Percentiles rank a stretch among this genome's conserved stretches.
Conservation (phyloP, 2,329 filamentous ascomycete species). For the Fusarium sublunatum region DNA sequence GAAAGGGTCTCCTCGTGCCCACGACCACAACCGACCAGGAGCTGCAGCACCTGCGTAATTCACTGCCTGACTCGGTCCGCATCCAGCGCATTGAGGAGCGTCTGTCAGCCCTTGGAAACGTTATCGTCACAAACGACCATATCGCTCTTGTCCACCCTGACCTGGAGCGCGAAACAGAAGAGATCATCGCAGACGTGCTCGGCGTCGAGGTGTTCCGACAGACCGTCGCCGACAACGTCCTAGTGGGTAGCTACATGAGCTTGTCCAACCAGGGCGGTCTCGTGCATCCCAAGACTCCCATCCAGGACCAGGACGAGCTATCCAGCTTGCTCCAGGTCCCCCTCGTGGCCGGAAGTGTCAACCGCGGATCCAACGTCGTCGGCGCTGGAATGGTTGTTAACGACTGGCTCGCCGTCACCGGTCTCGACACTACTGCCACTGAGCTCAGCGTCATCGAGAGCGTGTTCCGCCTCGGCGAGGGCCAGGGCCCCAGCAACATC, state of each 20-base stretch:
- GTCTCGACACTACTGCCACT: constrained; percentile 94
- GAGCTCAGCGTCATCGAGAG: constrained; percentile 96
- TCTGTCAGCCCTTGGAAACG: constrained; percentile 93
- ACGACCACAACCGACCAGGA: constrained; percentile 98
- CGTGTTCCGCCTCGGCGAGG: constrained; percentile 94
- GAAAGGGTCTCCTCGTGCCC: constrained; percentile 94
- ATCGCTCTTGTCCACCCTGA: constrained; percentile 97
- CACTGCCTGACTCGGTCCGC: constrained; percentile 88
- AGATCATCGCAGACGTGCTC: constrained; percentile 95
- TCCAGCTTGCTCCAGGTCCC: constrained; percentile 93
- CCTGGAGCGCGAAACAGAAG: constrained; percentile 96
- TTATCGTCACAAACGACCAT: constrained; percentile 96
- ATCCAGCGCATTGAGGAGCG: constrained; percentile 99
- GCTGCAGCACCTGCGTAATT: constrained; percentile 95
- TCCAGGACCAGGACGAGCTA: constrained; percentile 98
- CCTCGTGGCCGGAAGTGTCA: constrained; percentile 92
- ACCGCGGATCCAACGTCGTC: constrained; percentile 93
- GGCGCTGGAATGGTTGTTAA: constrained; percentile 74
- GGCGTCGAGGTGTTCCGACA: constrained; percentile 92
- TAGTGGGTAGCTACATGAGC: constrained; percentile 96
- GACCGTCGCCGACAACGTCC: constrained; percentile 95
- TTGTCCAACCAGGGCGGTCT: constrained; percentile 96
- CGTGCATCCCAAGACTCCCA: constrained; percentile 95
- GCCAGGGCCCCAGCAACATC: constrained; percentile 79
- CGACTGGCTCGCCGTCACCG: constrained; percentile 96